Base-by-base conservation (phyloP, 345 rosid genomes). In the Linum tenue region DNA sequence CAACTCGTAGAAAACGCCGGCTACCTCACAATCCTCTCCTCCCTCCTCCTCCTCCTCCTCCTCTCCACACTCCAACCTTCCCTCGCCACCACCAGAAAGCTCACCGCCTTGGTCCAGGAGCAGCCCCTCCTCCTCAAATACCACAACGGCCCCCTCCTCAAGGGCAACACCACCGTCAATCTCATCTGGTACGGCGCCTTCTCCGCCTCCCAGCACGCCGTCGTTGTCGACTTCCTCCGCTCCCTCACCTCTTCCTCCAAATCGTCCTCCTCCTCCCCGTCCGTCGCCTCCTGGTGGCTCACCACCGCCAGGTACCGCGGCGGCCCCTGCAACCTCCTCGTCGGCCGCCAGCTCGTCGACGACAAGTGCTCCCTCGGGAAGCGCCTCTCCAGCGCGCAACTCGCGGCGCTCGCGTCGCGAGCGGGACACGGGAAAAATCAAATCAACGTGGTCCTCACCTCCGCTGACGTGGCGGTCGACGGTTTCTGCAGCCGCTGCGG, bases 401-500 rank as follows among this genome's bases (percentile, higher is more conserved):
- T 69, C 8, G 31, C 8, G 1, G 50, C 53, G 9, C 35, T 73
- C 17, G 66, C 73, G 10, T 41, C 62, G 1, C 64, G 37, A 59
- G 51, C 71, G 0, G 53, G 53, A 6, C 53, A 3, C 16, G 63
- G 53, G 0, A 37, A 68, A 31, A 64, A 56, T 11, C 14, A 62
- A 7, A 39, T 69, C 53, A 65, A 37, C 48, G 40, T 60, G 5
- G 16, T 69, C 42, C 43, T 73, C 0, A 69, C 77, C 1, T 37
- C 69, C 3, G 72, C 43, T 55, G 77, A 69, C 40, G 77, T 73
- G 69, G 70, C 66, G 12, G 58, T 73, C 4, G 72, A 44, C 0
- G 72, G 77, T 6, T 69, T 69, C n/a, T 69, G 73, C 63, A 73
- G 69, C 38, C 55, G 55, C 59, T 73, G 77, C 42, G 77, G 73